Evolutionary conservation across 331 rosid genomes (phyloP), one percentile per base, ranked within the genome.

Genomic region (Arachis monticola): DNA sequence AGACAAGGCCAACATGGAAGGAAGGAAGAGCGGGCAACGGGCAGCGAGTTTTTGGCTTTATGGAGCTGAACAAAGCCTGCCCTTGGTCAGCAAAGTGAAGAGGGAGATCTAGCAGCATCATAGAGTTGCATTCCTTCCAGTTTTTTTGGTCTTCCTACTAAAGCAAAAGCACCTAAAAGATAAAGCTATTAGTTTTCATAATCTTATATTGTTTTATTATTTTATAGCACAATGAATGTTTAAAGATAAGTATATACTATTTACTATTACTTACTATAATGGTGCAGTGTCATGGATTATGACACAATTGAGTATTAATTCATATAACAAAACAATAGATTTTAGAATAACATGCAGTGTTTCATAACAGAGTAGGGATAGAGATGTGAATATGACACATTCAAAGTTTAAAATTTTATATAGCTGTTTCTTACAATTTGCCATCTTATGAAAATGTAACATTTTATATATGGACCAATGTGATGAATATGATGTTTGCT

Each of bases 1-100:
- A 38, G 41, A 38, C 89, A 88, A 81, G 60, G 59, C 85, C 87
- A 82, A 64, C 84, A 78, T 70, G 82, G 77, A 60, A 76, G 53
- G n/a, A 48, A 46, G 55, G 41, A 38, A 45, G 48, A 3, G 90
- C 88, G 88, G 92, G 89, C 88, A 90, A 79, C 92, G 98, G 98
- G 95, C 90, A 88, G 83, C 77, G 68, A 8, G 57, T 64, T 79
- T 78, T 82, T 90, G 31, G 90, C 90, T 87, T 91, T 88, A 87
- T 76, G 8, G 68, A 85, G 87, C 70, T 10, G 73, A 77, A 82
- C 81, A 88, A 90, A 84, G 93, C 85, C 86, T 86, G 88, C 84
- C 91, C 88, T 71, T 64, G 68, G 96, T 91, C 94, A 89, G 93
- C 91, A 91, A 88, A 89, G 93, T 77, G 86, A 84, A 77, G 81